Evolutionary conservation across 2,329 filamentous ascomycete species (phyloP).

Genomic region (Aureobasidium sp.): DNA sequence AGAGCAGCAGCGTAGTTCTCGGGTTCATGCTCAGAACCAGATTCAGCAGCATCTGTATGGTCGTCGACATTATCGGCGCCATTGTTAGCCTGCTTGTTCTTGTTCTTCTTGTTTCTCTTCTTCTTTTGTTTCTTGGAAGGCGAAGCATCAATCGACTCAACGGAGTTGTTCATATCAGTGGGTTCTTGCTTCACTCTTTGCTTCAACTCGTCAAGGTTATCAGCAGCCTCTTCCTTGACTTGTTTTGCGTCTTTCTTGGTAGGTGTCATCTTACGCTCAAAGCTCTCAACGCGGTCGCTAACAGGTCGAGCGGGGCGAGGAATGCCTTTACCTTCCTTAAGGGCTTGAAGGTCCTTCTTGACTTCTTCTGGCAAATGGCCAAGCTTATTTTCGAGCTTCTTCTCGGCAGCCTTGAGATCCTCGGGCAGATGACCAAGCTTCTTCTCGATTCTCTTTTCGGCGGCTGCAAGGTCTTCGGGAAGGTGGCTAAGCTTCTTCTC

Average conservation of each 20-base stretch:
- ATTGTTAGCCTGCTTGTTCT: conserved; percentile 22
- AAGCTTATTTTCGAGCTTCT: conserved; percentile 9
- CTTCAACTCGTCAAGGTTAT: conserved; percentile 9
- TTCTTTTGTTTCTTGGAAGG: conserved; percentile 19
- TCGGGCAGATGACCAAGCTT: conserved; percentile 17
- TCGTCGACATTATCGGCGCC: conserved; percentile 6
- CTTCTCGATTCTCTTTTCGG: conserved; percentile 10
- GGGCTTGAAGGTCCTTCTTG: conserved; percentile 15
- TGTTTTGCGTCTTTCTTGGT: conserved; percentile 2
- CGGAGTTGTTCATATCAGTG: conserved; percentile 13
- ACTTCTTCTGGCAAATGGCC: conserved; percentile 1
- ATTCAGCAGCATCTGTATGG: conserved; percentile 1
- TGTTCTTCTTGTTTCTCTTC: conserved; percentile 19
- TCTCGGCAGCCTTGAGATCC: neutral
- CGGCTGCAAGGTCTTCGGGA: neutral
- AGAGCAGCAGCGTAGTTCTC: conserved; percentile 12
- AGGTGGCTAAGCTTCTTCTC: conserved; percentile 25
- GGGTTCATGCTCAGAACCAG: conserved; percentile 10
- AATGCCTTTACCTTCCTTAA: conserved; percentile 12
- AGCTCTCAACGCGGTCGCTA: neutral
- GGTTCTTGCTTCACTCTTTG: conserved; percentile 11
- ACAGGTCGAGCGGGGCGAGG: neutral
- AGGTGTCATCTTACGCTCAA: conserved; percentile 10
- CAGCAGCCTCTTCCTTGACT: conserved; percentile 11
- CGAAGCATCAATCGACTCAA: neutral